Conservation (phyloP, 1,139 yeast species). For the Debaryomycetaceae sp. region DNA sequence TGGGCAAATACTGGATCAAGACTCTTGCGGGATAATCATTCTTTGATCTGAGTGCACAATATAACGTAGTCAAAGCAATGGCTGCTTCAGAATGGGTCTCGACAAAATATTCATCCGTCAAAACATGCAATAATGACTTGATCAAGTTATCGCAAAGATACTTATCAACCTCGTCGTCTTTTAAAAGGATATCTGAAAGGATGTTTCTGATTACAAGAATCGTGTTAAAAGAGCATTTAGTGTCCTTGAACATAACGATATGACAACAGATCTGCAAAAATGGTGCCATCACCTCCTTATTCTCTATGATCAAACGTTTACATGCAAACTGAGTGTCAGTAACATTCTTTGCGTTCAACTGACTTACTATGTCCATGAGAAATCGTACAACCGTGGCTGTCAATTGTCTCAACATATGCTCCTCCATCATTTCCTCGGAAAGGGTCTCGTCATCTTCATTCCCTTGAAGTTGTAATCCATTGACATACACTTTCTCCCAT, state of each 20-base stretch:
- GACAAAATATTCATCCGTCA: conserved; percentile 72
- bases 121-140: conserved; percentile 47
- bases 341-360: conserved; percentile 45
- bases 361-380: conserved; percentile 86
- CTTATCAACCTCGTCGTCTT: conserved; percentile 75
- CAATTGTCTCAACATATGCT: conserved; percentile 85
- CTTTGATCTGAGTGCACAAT: conserved; percentile 67
- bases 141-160: conserved; percentile 61
- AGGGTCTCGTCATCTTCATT: conserved; percentile 76
- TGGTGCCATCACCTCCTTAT: conserved; percentile 71
- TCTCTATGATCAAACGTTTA: conserved; percentile 60
- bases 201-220: conserved; percentile 75
- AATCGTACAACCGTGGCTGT: conserved; percentile 92
- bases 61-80: conserved; percentile 75
- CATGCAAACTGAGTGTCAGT: conserved; percentile 61
- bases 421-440: conserved; percentile 98
- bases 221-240: conserved; percentile 89
- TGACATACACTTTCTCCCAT: conserved; percentile 72
- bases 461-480: conserved; percentile 69
- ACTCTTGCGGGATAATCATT: conserved; percentile 53
- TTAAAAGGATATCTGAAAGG: conserved; percentile 59
- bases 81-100: conserved; percentile 93
- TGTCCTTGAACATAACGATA: conserved; percentile 78
- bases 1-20: conserved; percentile 42
- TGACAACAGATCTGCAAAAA: conserved; percentile 74